Evolutionary conservation across 2,329 filamentous ascomycete genomes (phyloP).

Genomic region (Aureobasidium sp.): DNA sequence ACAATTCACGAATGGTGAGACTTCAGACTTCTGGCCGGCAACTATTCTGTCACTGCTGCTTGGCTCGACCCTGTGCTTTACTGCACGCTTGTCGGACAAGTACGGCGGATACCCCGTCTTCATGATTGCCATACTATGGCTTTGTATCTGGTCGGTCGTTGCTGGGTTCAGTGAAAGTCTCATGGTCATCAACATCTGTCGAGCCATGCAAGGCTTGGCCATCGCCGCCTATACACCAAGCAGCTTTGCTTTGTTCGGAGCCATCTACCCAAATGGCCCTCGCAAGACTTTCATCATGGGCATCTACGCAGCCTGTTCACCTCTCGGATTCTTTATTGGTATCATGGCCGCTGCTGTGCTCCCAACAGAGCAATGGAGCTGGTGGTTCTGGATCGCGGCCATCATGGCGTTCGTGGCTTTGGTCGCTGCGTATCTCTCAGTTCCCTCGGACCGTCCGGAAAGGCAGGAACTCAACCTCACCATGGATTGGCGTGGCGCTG

Average conservation of each 20-base stretch:
- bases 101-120: constrained; percentile 31
- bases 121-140: constrained; percentile 31
- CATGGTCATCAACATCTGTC: constrained; percentile 26
- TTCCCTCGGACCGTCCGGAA: constrained; percentile 28
- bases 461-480: constrained; percentile 26
- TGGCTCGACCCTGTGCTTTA: constrained; percentile 28
- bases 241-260: constrained; percentile 29
- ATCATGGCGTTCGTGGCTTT: constrained; percentile 24
- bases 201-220: constrained; percentile 33
- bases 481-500: constrained; percentile 32
- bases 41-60: constrained; percentile 29
- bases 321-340: constrained; percentile 31
- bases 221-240: constrained; percentile 31
- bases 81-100: constrained; percentile 31
- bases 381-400: constrained; percentile 32
- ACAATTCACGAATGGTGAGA: neutral
- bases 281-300: constrained; percentile 30
- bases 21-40: constrained; percentile 29
- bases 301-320: constrained; percentile 31
- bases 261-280: constrained; percentile 26
- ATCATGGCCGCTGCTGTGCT: constrained; percentile 29
- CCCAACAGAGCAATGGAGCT: constrained; percentile 22
- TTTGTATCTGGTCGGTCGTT: constrained; percentile 29
- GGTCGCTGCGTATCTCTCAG: constrained; percentile 27
- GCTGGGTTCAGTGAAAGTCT: constrained; percentile 26